Conservation (phyloP, 495 filamentous ascomycete species). For the Podospora pseudoanserina region DNA sequence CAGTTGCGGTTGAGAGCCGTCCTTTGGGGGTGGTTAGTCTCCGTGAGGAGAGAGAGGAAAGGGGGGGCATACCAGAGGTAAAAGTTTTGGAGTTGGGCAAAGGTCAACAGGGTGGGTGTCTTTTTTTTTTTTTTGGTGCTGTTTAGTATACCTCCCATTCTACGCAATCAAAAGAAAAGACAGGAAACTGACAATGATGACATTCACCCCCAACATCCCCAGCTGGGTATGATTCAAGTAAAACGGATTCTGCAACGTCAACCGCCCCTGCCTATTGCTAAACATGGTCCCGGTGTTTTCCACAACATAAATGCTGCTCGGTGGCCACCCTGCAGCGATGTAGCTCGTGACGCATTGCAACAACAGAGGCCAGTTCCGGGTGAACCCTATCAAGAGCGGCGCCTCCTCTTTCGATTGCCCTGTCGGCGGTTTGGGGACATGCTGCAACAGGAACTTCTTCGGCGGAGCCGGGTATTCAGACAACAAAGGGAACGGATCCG, state of each 20-base stretch:
- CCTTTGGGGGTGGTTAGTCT: slow-evolving; percentile 23
- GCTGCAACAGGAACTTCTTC: slow-evolving; percentile 6
- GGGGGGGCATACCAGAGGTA: slow-evolving; percentile 34
- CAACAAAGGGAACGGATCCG: slow-evolving; percentile 29
- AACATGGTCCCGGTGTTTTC: slow-evolving; percentile 61
- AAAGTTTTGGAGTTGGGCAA: slow-evolving; percentile 62
- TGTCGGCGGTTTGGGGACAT: background rate
- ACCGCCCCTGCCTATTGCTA: slow-evolving; percentile 43
- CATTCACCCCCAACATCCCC: slow-evolving; percentile 50
- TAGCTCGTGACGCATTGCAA: slow-evolving; percentile 57
- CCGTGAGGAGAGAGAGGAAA: background rate
- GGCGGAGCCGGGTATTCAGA: slow-evolving; percentile 16
- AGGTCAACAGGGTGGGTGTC: slow-evolving; percentile 58
- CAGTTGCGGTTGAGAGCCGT: slow-evolving; percentile 43
- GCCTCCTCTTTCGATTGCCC: slow-evolving; percentile 28
- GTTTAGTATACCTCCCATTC: slow-evolving; percentile 26
- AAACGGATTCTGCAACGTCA: slow-evolving; percentile 60
- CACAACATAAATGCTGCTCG: slow-evolving; percentile 56
- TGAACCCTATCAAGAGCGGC: slow-evolving; percentile 58
- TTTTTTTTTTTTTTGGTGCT: background rate
- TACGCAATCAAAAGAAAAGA: background rate
- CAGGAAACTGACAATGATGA: slow-evolving; percentile 32
- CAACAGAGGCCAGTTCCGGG: slow-evolving; percentile 55
- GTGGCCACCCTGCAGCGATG: slow-evolving; percentile 59
- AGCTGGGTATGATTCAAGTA: slow-evolving; percentile 57